Evolutionary conservation across 805 yeast species (phyloP).

Genomic region (Ogataea chonburiensis): DNA sequence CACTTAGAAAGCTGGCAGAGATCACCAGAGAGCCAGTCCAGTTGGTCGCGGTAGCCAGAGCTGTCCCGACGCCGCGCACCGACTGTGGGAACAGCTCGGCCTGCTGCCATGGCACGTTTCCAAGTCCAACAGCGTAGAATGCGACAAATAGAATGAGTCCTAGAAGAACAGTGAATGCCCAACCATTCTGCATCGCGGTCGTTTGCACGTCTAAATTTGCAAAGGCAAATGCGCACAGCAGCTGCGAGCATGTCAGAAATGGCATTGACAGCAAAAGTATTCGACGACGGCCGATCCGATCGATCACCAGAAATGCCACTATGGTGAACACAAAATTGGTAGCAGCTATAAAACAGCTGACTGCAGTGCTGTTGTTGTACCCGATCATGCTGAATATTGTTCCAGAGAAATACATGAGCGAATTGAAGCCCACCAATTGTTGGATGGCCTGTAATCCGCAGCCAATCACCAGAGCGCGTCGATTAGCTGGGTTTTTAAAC

Average conservation of each 20-base stretch:
- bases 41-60: slow-evolving; percentile 35
- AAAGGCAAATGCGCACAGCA: slow-evolving; percentile 53
- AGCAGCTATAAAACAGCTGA: slow-evolving; percentile 54
- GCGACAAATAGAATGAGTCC: slow-evolving; percentile 51
- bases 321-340: slow-evolving; percentile 54
- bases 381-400: slow-evolving; percentile 56
- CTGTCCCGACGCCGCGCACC: slow-evolving; percentile 51
- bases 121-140: slow-evolving; percentile 53
- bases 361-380: slow-evolving; percentile 50
- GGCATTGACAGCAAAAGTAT: slow-evolving; percentile 48
- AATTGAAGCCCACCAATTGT: slow-evolving; percentile 58
- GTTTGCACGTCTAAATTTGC: slow-evolving; percentile 41
- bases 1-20: slow-evolving; percentile 51
- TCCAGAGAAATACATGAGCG: slow-evolving; percentile 55
- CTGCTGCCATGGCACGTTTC: slow-evolving; percentile 60
- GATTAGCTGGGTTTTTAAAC: slow-evolving; percentile 43
- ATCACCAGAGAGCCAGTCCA: slow-evolving; percentile 57
- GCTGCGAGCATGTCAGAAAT: slow-evolving; percentile 42
- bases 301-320: slow-evolving; percentile 48
- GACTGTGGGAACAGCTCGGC: slow-evolving; percentile 56
- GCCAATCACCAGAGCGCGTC: slow-evolving; percentile 51
- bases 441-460: slow-evolving; percentile 59
- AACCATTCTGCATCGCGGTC: slow-evolving; percentile 27
- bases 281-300: slow-evolving; percentile 50
- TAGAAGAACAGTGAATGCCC: slow-evolving; percentile 47